phyloP scores from a whole-genome alignment of 83 land plant genomes.

The Picea engelmannii region DNA sequence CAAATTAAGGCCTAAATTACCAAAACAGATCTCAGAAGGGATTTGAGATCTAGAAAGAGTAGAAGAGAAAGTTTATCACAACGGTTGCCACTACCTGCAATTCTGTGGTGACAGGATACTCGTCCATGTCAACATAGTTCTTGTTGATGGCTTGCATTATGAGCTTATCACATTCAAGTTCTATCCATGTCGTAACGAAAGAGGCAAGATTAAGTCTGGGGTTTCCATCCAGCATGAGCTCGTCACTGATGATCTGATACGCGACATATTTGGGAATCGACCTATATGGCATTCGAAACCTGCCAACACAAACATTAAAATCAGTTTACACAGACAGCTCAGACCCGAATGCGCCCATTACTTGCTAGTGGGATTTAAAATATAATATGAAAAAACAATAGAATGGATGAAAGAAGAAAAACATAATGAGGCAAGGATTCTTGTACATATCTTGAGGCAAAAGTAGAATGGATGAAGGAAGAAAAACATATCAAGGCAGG shows the following conservation, averaged over 20 bases:
- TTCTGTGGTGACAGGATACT: slow-evolving; percentile 77
- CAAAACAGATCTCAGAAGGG: background rate
- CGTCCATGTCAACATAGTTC: slow-evolving; percentile 77
- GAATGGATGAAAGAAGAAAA: too few species aligned
- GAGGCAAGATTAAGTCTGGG: slow-evolving; percentile 71
- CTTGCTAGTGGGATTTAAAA: too few species aligned
- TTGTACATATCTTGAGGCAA: too few species aligned
- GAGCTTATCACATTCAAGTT: slow-evolving; percentile 50
- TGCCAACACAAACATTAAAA: background rate
- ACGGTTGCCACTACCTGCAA: slow-evolving; percentile 32
- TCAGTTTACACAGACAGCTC: too few species aligned
- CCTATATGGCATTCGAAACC: slow-evolving; percentile 32
- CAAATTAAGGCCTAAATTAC: background rate
- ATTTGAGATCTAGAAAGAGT: background rate
- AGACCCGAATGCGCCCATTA: too few species aligned
- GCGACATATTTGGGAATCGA: slow-evolving; percentile 68
- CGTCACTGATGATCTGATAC: slow-evolving; percentile 63
- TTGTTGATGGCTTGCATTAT: slow-evolving; percentile 51
- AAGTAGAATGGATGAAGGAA: too few species aligned
- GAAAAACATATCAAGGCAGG: too few species aligned
- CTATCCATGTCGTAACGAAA: slow-evolving; percentile 80
- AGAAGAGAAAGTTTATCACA: too few species aligned
- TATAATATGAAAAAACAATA: too few species aligned
- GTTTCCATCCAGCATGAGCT: slow-evolving; percentile 75
- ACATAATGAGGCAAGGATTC: too few species aligned